Evolutionary conservation across 2,329 filamentous ascomycete species (phyloP).

Genomic region (Neofusicoccum ribis): DNA sequence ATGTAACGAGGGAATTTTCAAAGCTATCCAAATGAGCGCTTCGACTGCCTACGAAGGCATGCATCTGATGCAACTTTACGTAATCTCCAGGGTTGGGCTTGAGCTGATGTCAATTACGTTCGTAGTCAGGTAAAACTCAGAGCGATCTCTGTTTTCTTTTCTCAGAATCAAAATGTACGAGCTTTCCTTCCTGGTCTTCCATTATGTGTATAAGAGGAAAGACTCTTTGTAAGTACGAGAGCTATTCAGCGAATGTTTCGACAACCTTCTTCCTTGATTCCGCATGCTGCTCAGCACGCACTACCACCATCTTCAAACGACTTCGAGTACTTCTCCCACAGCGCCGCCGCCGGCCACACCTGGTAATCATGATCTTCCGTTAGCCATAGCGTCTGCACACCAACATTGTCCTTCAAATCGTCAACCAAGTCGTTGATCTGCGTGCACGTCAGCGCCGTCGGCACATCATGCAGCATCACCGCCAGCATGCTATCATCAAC

Average conservation of each 20-base stretch:
- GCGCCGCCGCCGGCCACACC: not conserved
- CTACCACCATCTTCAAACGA: not conserved
- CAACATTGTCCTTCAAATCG: not conserved
- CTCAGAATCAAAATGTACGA: too few species aligned
- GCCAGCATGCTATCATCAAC: not conserved
- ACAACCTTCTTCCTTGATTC: too few species aligned
- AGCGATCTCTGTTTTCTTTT: not conserved
- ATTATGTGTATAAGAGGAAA: too few species aligned
- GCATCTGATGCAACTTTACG: too few species aligned
- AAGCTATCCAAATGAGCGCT: too few species aligned
- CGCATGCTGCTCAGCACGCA: not conserved
- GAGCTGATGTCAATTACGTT: too few species aligned
- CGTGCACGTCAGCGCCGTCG: not conserved
- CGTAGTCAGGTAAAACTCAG: not conserved
- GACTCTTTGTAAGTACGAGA: too few species aligned
- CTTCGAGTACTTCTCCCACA: not conserved
- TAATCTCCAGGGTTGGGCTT: too few species aligned
- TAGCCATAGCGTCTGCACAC: not conserved
- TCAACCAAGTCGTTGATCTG: not conserved
- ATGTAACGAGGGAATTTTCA: too few species aligned
- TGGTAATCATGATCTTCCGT: not conserved
- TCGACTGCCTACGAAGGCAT: too few species aligned
- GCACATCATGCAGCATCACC: constrained; percentile 1
- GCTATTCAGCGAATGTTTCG: too few species aligned
- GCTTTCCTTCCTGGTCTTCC: too few species aligned